Evolutionary conservation across 345 rosid species (phyloP), one percentile per base, ranked within the genome.

Genomic region (Eutrema yunnanense): DNA sequence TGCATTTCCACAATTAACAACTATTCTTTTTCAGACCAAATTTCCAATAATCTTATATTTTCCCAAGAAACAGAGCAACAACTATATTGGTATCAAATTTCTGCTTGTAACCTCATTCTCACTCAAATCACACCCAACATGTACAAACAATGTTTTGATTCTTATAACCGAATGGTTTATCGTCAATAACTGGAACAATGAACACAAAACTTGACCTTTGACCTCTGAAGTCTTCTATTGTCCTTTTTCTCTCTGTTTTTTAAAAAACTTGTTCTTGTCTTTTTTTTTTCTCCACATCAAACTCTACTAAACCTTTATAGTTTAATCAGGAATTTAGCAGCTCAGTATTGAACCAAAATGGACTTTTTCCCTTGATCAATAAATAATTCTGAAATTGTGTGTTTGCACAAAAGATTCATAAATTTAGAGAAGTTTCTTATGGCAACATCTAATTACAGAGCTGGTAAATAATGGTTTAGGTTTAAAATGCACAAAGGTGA

Each of bases 61-160:
- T 36, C 44, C 41, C 43, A 65, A 73, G 65, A 73, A 73, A 65
- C 77, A 73, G 72, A 73, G 72, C 12, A 54, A 30, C 11, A 4
- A 32, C 61, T 50, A 41, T 51, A 37, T 37, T 8, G 41, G 9
- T 10, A 37, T 37, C 41, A 37, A 22, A 37, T 37, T 37, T 37
- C 41, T 8, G 2, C 41, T 30, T 3, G 32, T 30, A 30, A 30
- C 2, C 32, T 30, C 4, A 30, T 30, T 2, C 32, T 30, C 4
- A 4, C 34, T 4, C 34, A 32, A 38, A 12, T 8, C 6, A 38
- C 16, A 22, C 16, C 40, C 44, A 29, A 29, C 53, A 19, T 19
- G 22, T 19, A 62, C 9, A 29, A 13, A 29, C 32, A 3, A 43
- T 46, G 26, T 42, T 62, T 62, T 43, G 26, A 36, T 8, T 50